phyloP scores from a whole-genome alignment of 495 filamentous ascomycete genomes.

The Bryoglossum gracile region DNA sequence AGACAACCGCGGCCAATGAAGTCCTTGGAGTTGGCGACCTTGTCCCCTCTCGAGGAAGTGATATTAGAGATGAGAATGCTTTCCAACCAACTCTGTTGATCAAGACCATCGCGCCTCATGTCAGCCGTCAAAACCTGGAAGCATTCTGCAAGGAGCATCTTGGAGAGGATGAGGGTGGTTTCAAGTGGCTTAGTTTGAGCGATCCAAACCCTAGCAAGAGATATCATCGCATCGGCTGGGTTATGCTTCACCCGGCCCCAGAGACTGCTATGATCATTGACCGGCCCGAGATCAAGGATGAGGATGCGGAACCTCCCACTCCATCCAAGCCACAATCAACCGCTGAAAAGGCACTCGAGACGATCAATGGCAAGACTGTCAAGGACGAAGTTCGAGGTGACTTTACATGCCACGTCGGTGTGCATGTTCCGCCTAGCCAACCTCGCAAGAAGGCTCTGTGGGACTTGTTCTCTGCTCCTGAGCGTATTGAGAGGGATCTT shows the following conservation, averaged over 20 bases:
- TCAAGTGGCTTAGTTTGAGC: slow-evolving; percentile 86
- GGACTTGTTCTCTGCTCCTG: slow-evolving; percentile 89
- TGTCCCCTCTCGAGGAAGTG: slow-evolving; percentile 68
- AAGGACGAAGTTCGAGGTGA: slow-evolving; percentile 87
- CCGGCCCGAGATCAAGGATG: slow-evolving; percentile 19
- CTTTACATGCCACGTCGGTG: slow-evolving; percentile 94
- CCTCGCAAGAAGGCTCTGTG: slow-evolving; percentile 94
- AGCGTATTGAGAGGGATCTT: slow-evolving; percentile 79
- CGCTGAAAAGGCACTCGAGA: slow-evolving; percentile 80
- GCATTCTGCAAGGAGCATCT: slow-evolving; percentile 87
- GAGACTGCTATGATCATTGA: slow-evolving; percentile 52
- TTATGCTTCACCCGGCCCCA: slow-evolving; percentile 77
- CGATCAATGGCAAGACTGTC: slow-evolving; percentile 93
- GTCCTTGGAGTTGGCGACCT: slow-evolving; percentile 87
- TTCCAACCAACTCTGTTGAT: slow-evolving; percentile 88
- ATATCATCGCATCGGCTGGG: slow-evolving; percentile 97
- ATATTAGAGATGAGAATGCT: slow-evolving; percentile 75
- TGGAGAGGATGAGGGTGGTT: slow-evolving; percentile 76
- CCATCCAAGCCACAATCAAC: slow-evolving; percentile 42
- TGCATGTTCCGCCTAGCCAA: slow-evolving; percentile 80
- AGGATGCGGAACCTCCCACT: slow-evolving; percentile 57
- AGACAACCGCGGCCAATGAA: slow-evolving; percentile 82
- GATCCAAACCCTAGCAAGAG: slow-evolving; percentile 96
- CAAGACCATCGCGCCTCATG: slow-evolving; percentile 95
- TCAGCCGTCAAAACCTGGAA: slow-evolving; percentile 89